Conservation (phyloP, 306 rosid species). For the Lathyrus oleraceus region DNA sequence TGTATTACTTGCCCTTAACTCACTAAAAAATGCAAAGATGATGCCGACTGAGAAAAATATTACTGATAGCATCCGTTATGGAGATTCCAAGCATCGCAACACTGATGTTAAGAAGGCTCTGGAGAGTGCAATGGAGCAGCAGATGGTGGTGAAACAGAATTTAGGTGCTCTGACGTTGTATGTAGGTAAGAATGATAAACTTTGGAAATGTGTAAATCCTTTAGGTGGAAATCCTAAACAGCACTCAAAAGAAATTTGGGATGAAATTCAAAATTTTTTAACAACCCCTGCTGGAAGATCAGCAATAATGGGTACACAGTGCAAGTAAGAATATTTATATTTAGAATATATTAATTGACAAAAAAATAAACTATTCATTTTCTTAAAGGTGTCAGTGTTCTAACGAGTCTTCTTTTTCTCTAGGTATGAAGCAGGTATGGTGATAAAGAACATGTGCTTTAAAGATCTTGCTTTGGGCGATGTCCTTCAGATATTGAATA, state of each 20-base stretch:
- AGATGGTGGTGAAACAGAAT: slow-evolving; percentile 83
- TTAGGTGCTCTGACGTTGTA: slow-evolving; percentile 69
- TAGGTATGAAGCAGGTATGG: slow-evolving; percentile 85
- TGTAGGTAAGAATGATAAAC: slow-evolving; percentile 72
- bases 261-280: slow-evolving; percentile 55
- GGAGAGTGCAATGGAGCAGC: slow-evolving; percentile 73
- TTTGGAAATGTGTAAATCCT: slow-evolving; percentile 83
- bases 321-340: slow-evolving; percentile 58
- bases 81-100: slow-evolving; percentile 77
- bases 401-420: slow-evolving; percentile 27
- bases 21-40: slow-evolving; percentile 70
- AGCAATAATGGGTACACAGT: slow-evolving; percentile 62
- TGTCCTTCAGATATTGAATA: slow-evolving; percentile 67
- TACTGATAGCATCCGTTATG: slow-evolving; percentile 73
- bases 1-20: slow-evolving; percentile 75
- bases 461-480: slow-evolving; percentile 65
- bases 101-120: slow-evolving; percentile 84
- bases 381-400: slow-evolving; percentile 5
- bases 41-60: slow-evolving; percentile 87
- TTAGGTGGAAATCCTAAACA: slow-evolving; percentile 61
- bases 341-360: not conserved
- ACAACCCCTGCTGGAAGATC: slow-evolving; percentile 64
- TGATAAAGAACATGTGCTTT: slow-evolving; percentile 65
- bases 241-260: slow-evolving; percentile 64
- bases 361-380: slow-evolving; percentile 26